phyloP scores from a whole-genome alignment of 768 basidiomycete species.

The Polyporus arcularius region DNA sequence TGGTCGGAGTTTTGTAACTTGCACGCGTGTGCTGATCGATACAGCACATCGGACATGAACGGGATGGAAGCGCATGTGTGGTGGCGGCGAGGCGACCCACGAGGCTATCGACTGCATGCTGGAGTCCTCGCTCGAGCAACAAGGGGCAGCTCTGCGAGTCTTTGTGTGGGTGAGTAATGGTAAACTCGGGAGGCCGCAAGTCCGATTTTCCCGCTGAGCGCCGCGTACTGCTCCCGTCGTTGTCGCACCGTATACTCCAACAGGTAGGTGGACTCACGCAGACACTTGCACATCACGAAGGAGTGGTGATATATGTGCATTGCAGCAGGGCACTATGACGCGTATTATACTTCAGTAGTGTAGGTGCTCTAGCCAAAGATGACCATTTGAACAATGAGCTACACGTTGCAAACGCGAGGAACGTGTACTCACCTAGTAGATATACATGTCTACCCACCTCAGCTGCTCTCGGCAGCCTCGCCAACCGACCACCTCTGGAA shows the following conservation, averaged over 20 bases:
- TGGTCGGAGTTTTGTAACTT: too few relatives aligned
- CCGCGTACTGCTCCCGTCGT: background rate
- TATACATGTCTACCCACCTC: background rate
- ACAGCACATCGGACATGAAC: background rate
- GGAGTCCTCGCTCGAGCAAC: background rate
- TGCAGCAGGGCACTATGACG: background rate
- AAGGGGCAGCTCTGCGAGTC: background rate
- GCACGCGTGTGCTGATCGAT: background rate
- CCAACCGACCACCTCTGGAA: constrained; percentile 71
- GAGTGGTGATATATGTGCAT: background rate
- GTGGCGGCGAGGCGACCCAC: background rate
- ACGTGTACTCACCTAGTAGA: background rate
- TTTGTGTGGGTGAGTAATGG: too few relatives aligned
- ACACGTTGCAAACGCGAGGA: background rate
- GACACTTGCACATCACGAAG: background rate
- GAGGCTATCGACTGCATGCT: background rate
- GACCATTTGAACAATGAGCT: background rate
- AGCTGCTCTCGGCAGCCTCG: constrained; percentile 24
- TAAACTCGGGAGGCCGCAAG: background rate
- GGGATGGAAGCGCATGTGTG: background rate
- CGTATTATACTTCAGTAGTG: constrained; percentile 5
- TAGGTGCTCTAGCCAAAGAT: background rate
- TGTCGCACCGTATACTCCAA: background rate
- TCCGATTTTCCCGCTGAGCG: background rate
- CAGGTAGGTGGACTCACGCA: background rate